Percentiles rank a stretch among this genome's conserved stretches.
Evolutionary conservation across 768 basidiomycete species (phyloP).

Genomic region (Lentinus brumalis): DNA sequence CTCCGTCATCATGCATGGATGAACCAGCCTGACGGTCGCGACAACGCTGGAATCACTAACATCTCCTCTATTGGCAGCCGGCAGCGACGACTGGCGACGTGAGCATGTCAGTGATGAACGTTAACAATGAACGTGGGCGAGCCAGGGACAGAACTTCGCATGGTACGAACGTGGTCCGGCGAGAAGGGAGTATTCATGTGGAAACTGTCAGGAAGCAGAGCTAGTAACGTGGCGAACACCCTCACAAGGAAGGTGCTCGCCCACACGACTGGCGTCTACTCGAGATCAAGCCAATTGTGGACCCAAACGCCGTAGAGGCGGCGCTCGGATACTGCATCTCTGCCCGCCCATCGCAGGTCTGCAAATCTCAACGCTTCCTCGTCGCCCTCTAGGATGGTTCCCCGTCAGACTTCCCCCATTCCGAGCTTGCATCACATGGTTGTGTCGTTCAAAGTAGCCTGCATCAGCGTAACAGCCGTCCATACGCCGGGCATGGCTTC

Average conservation of each 20-base stretch:
- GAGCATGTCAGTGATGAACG: background rate
- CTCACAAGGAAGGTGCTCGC: conserved; percentile 1
- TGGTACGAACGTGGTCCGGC: conserved; percentile 10
- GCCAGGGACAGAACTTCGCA: background rate
- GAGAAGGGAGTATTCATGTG: background rate
- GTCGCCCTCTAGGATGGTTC: background rate
- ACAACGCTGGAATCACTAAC: too few species aligned
- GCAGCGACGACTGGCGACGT: too few species aligned
- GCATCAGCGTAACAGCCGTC: background rate
- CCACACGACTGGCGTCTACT: conserved; percentile 12
- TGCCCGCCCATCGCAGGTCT: background rate
- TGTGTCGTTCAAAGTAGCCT: background rate
- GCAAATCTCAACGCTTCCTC: background rate
- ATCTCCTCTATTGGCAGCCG: too few species aligned
- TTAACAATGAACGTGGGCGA: conserved; percentile 9
- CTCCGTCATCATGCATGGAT: too few species aligned
- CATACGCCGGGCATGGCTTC: conserved; percentile 1
- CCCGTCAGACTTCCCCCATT: background rate
- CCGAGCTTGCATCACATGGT: conserved; percentile 2
- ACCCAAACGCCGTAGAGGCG: background rate
- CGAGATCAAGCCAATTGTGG: background rate
- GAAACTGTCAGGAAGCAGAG: background rate
- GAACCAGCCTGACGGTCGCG: too few species aligned
- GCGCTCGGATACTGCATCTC: background rate
- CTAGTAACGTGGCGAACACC: background rate